phyloP scores from a whole-genome alignment of 23 red algal species.

The Cyanidiococcus yangmingshanensis region DNA sequence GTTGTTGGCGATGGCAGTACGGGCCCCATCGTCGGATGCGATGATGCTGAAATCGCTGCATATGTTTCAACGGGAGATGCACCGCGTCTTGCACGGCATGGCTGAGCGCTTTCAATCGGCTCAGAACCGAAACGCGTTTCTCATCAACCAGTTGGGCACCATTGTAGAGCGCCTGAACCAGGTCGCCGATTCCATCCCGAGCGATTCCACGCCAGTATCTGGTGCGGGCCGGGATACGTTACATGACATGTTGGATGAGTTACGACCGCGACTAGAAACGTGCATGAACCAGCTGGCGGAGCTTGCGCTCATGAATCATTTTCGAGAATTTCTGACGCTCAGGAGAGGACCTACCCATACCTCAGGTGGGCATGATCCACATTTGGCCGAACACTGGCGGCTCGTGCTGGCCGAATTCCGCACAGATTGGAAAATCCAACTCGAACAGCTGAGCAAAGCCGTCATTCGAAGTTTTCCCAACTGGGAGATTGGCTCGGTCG shows the following conservation, averaged over 20 bases:
- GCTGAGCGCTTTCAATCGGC: slow-evolving; percentile 12
- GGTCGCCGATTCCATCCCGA: not conserved
- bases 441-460: not conserved
- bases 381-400: not conserved
- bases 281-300: slow-evolving; percentile 4
- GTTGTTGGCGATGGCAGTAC: not conserved
- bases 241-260: not conserved
- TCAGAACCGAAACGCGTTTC: not conserved
- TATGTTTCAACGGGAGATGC: not conserved
- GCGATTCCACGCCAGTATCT: not conserved
- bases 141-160: not conserved
- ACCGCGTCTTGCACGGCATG: slow-evolving; percentile 11
- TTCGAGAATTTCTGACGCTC: not conserved
- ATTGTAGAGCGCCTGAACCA: not conserved
- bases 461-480: not conserved
- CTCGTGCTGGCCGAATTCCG: slow-evolving; percentile 18
- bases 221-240: not conserved
- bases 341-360: not conserved
- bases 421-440: not conserved
- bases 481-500: not conserved
- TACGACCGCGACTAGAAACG: not conserved
- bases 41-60: slow-evolving; percentile 10
- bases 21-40: not conserved
- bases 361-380: not conserved
- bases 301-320: not conserved